Percentiles rank a stretch among this genome's conserved stretches.
Evolutionary conservation across 352 stramenopile species (phyloP).

Genomic region (Phytophthora podocarpi): DNA sequence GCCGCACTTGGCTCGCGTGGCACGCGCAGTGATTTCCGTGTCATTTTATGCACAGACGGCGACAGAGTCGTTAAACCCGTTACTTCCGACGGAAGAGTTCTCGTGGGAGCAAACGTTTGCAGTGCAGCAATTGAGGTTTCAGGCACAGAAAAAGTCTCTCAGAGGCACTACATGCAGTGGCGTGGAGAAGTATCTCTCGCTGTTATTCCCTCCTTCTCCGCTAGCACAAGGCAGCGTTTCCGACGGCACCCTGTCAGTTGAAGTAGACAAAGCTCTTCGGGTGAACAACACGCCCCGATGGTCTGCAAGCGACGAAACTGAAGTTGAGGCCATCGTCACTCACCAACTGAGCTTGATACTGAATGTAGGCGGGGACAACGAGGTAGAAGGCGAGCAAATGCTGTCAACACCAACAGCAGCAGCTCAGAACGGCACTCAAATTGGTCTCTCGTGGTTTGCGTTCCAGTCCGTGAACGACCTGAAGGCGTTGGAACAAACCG

Average conservation of each 20-base stretch:
- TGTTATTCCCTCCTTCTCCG: conserved; percentile 23
- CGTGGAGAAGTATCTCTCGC: conserved; percentile 12
- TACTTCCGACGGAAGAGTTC: not conserved
- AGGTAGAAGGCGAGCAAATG: not conserved
- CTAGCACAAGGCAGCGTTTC: not conserved
- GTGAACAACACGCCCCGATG: conserved; percentile 3
- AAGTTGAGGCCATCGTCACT: conserved; percentile 14
- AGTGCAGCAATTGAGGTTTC: conserved; percentile 40
- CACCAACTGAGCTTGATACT: conserved; percentile 13
- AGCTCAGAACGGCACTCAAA: not conserved
- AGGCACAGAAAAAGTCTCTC: conserved; percentile 7
- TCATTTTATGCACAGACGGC: conserved; percentile 21
- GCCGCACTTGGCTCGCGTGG: conserved; percentile 44
- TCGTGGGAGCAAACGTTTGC: conserved; percentile 29
- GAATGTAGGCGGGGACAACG: not conserved
- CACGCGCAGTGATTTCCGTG: conserved; percentile 37
- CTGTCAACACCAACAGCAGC: not conserved
- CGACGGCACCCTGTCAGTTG: conserved; percentile 2
- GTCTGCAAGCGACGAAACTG: conserved; percentile 10
- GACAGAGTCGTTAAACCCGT: conserved; percentile 6
- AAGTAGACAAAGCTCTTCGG: conserved; percentile 6
- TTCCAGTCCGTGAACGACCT: conserved; percentile 26
- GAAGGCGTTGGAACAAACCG: conserved; percentile 23
- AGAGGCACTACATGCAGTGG: not conserved
- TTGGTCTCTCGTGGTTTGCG: conserved; percentile 37